Base-by-base conservation (phyloP, 2,329 filamentous ascomycete genomes). In the Sodiomyces alkalinus region DNA sequence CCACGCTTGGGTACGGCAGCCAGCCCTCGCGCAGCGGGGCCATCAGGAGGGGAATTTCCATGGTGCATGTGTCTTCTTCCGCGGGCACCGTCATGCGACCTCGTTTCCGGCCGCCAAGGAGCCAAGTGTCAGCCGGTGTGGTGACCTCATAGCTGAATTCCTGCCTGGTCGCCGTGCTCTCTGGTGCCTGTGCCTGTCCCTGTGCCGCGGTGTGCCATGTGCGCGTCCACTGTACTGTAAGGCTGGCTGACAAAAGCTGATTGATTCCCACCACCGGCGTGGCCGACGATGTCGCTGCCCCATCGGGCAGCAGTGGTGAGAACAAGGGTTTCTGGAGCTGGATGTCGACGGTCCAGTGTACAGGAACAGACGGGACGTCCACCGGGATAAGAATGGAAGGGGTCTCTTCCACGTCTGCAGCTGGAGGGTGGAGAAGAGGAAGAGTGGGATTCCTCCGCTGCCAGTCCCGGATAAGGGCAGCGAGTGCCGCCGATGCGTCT, bases 91-190 rank as follows among this genome's bases (percentile, higher is more conserved):
- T 15, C 16, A 29, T 24, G n/a, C 21, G 27, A 0, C 78, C 80
- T 38, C 81, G 79, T 27, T 80, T 68, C 23, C 78, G 72, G 0
- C 86, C 87, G 14, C 83, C 86, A 3, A 96, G 58, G 2, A 94
- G 68, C 87, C 87, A 96, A 0, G 70, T 64, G 21, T 87, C 83
- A 2, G 68, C 56, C 11, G 74, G 70, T 1, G 77, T 76, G 10
- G 73, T 71, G 14, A 96, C 62, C 40, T 93, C 86, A 50, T 90
- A 92, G 39, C 76, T 73, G 44, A 92, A 92, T 36, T 85, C 74
- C 14, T 71, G 62, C 1, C 59, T 57, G 11, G 35, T 20, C 19
- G 33, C 19, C 18, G 32, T 8, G 11, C 30, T 26, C 25, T 35
- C 10, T 20, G 45, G 46, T 11, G 43, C 29, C 4, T 49, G 33